phyloP scores from a whole-genome alignment of 2,329 filamentous ascomycete genomes.

The Penicillium sp. region DNA sequence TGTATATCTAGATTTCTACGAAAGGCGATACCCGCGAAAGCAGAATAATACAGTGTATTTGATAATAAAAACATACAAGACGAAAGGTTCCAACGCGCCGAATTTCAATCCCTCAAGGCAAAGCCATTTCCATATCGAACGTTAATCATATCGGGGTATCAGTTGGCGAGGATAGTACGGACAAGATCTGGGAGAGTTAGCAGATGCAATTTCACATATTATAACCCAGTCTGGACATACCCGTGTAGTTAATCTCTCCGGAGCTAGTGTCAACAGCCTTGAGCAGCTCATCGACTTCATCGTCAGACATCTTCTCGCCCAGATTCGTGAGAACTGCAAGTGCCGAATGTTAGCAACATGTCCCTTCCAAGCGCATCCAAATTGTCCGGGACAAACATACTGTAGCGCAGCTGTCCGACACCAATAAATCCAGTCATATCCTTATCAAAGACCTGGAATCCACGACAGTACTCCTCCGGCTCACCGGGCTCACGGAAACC shows the following conservation, averaged over 20 bases:
- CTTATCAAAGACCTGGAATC: slow-evolving; percentile 99
- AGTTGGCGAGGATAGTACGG: slow-evolving; percentile 83
- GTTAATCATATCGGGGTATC: slow-evolving; percentile 33
- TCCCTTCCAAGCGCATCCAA: neutral
- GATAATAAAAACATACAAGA: slow-evolving; percentile 13
- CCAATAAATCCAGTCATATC: slow-evolving; percentile 98
- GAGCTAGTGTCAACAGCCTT: slow-evolving; percentile 97
- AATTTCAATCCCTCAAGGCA: slow-evolving; percentile 5
- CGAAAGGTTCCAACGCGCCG: slow-evolving; percentile 9
- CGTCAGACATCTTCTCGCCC: slow-evolving; percentile 98
- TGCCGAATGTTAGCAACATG: slow-evolving; percentile 4
- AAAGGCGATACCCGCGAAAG: neutral
- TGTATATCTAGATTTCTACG: neutral
- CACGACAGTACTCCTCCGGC: slow-evolving; percentile 96
- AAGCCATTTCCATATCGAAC: slow-evolving; percentile 17
- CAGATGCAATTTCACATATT: neutral
- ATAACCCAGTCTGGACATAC: slow-evolving; percentile 50
- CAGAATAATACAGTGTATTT: slow-evolving; percentile 9
- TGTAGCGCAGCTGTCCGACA: slow-evolving; percentile 94
- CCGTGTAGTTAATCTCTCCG: slow-evolving; percentile 96
- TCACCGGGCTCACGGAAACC: slow-evolving; percentile 98
- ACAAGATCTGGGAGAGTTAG: slow-evolving; percentile 63
- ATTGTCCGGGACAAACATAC: slow-evolving; percentile 34
- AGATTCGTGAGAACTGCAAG: slow-evolving; percentile 80
- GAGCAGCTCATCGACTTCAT: slow-evolving; percentile 97